Conservation (phyloP, 345 rosid genomes). For the Cochlearia excelsa region DNA sequence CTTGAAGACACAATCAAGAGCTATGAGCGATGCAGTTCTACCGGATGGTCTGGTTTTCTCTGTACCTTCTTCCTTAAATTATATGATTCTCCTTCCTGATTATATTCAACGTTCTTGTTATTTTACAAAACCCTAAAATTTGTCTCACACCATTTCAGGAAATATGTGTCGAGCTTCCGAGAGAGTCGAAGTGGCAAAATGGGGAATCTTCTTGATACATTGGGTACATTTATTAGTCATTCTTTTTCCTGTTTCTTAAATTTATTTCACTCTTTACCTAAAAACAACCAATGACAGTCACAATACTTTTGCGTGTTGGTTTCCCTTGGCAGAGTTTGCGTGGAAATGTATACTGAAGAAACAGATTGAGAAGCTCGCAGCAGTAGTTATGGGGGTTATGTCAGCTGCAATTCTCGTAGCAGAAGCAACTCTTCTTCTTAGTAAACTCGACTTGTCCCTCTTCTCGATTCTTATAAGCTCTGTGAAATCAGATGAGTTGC, state of each 20-base stretch:
- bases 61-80: constrained; percentile 1
- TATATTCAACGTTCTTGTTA: background rate
- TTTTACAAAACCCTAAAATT: constrained; percentile 15
- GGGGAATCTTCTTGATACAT: constrained; percentile 63
- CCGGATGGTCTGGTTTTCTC: constrained; percentile 75
- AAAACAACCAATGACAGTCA: no score
- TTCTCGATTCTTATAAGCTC: constrained; percentile 85
- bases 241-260: background rate
- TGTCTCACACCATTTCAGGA: constrained; percentile 49
- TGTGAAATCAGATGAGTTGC: constrained; percentile 62
- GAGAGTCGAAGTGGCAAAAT: constrained; percentile 57
- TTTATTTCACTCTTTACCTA: no score
- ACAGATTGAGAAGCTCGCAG: constrained; percentile 63
- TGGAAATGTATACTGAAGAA: constrained; percentile 80
- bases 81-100: constrained; percentile 10
- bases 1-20: constrained; percentile 93
- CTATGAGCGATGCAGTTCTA: constrained; percentile 69
- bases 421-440: constrained; percentile 87
- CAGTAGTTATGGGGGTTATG: constrained; percentile 69
- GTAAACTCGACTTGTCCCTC: constrained; percentile 80
- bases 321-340: constrained; percentile 62
- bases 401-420: constrained; percentile 96
- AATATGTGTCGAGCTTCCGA: constrained; percentile 87
- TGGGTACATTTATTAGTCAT: constrained; percentile 47
- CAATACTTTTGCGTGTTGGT: background rate